These are phyloP conservation scores for Gastrodia elata DNA, from an alignment of 106 monocot species.

Conservation along the genomic window DNA sequence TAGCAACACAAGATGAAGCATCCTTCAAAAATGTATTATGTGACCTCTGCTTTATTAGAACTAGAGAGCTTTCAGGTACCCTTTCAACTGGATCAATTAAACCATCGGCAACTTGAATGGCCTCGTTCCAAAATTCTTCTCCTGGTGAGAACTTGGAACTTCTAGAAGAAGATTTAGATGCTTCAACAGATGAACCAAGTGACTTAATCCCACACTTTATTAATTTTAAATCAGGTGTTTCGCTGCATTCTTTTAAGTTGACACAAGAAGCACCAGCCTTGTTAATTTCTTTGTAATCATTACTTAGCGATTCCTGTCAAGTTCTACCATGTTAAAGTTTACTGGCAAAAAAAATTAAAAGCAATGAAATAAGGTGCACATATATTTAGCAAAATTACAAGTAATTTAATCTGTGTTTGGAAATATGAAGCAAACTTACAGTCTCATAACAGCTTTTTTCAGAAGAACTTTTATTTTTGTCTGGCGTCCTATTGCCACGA, in stretches of 20 bases:
- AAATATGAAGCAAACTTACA: neutral
- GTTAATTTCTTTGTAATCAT: conserved; percentile 1
- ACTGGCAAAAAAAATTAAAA: neutral
- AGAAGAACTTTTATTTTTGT: neutral
- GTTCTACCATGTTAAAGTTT: conserved; percentile 2
- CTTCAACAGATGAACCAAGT: conserved; percentile 14
- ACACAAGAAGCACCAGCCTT: neutral
- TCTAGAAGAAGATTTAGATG: conserved; percentile 53
- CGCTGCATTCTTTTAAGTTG: conserved; percentile 48
- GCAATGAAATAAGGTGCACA: neutral
- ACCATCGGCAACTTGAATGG: conserved; percentile 85
- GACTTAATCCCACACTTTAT: conserved; percentile 12
- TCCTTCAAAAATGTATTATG: conserved; percentile 18
- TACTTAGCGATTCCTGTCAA: conserved; percentile 10
- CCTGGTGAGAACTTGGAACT: conserved; percentile 81
- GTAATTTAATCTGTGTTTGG: neutral
- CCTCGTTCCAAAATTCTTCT: conserved; percentile 95
- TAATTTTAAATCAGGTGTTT: conserved; percentile 28
- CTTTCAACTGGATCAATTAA: conserved; percentile 27
- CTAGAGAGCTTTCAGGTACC: neutral
- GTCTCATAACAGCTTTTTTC: conserved; percentile 4
- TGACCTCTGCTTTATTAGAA: conserved; percentile 11
- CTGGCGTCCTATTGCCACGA: neutral
- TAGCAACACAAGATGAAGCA: conserved; percentile 20
- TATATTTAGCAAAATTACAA: neutral